phyloP scores from a whole-genome alignment of 495 filamentous ascomycete species.

The Trichoderma erinaceum region DNA sequence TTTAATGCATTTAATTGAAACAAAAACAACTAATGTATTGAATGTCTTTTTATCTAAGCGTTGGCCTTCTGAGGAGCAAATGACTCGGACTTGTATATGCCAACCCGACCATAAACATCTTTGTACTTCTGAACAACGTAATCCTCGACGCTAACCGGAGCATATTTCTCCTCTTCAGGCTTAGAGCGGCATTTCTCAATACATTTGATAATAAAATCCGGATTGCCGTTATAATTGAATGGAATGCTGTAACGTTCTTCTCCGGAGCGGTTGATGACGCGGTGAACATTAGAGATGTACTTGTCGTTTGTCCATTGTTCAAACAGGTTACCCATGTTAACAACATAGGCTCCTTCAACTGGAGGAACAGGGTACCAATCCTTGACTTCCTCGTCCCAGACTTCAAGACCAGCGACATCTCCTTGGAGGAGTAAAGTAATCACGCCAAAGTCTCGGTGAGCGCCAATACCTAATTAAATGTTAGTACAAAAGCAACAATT shows the following conservation, averaged over 20 bases:
- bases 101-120: not conserved
- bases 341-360: conserved; percentile 43
- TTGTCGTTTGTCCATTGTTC: conserved; percentile 40
- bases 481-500: not conserved
- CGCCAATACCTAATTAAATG: conserved; percentile 32
- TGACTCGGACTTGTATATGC: not conserved
- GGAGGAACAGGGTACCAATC: conserved; percentile 39
- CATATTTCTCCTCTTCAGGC: conserved; percentile 6
- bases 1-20: too few species aligned
- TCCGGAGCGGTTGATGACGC: conserved; percentile 43
- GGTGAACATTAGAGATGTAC: conserved; percentile 46
- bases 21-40: too few species aligned
- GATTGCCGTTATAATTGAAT: conserved; percentile 42
- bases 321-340: conserved; percentile 49
- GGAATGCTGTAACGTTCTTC: conserved; percentile 44
- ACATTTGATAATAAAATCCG: conserved; percentile 21
- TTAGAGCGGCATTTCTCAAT: conserved; percentile 12
- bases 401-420: conserved; percentile 35
- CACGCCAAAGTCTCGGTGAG: conserved; percentile 46
- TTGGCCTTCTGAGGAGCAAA: not conserved
- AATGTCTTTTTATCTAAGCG: not conserved
- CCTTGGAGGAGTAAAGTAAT: conserved; percentile 44
- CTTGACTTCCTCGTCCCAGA: conserved; percentile 33
- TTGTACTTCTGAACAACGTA: not conserved
- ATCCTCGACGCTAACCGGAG: conserved; percentile 8